phyloP scores from a whole-genome alignment of 176 grass and related monocot species.

The Themeda triandra region DNA sequence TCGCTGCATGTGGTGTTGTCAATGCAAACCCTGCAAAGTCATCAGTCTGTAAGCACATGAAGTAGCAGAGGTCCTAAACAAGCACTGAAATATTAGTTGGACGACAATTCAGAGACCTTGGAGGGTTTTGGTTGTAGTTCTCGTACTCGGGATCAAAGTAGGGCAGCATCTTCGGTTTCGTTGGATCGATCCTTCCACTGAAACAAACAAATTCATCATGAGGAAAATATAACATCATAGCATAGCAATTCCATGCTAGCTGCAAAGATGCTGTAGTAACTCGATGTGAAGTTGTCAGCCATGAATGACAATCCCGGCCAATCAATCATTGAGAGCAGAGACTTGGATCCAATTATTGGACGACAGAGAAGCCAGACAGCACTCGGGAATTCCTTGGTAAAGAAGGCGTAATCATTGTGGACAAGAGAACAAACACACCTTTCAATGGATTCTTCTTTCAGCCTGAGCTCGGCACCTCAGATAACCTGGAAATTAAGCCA shows the following conservation, averaged over 20 bases:
- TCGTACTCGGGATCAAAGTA: conserved; percentile 99
- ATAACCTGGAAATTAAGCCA: conserved; percentile 21
- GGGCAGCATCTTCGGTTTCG: conserved; percentile 46
- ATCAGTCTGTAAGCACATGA: not conserved
- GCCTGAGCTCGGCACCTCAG: not conserved
- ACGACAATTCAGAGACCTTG: conserved; percentile 36
- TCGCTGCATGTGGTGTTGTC: conserved; percentile 76
- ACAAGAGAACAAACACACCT: conserved; percentile 27
- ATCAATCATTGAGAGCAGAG: not conserved
- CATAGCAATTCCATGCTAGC: not conserved
- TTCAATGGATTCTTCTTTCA: conserved; percentile 32
- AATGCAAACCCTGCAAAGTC: conserved; percentile 71
- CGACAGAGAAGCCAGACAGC: not conserved
- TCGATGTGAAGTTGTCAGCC: not conserved
- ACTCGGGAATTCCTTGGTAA: not conserved
- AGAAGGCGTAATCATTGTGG: conserved; percentile 12
- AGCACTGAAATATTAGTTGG: not conserved
- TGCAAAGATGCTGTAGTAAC: not conserved
- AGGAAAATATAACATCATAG: not conserved
- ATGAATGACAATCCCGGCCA: not conserved
- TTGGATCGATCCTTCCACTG: conserved; percentile 16
- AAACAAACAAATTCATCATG: not conserved
- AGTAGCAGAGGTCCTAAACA: not conserved
- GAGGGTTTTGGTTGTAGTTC: conserved; percentile 88
- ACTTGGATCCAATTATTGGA: not conserved